A percentile compares a stretch with the other conserved stretches of the same genome.
Evolutionary conservation across 2,329 filamentous ascomycete genomes (phyloP).

Genomic region (Fusarium longipes): DNA sequence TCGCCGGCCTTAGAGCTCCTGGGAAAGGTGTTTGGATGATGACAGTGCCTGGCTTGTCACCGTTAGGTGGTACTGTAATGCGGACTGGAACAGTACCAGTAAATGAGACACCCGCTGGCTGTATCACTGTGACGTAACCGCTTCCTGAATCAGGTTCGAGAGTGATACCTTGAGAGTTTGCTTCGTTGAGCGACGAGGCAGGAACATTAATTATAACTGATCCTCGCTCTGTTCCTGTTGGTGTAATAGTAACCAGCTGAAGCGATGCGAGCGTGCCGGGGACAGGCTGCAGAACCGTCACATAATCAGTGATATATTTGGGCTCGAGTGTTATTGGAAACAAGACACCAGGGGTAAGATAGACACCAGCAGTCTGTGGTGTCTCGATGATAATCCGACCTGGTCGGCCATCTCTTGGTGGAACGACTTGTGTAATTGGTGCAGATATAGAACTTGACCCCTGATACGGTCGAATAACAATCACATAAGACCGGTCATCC

Average conservation of each 20-base stretch:
- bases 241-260: constrained; percentile 24
- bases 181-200: not conserved
- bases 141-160: constrained; percentile 16
- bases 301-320: constrained; percentile 12
- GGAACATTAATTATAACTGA: constrained; percentile 38
- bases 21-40: constrained; percentile 34
- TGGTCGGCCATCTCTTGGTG: constrained; percentile 16
- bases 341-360: not conserved
- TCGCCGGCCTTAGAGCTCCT: not conserved
- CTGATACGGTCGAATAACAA: constrained; percentile 37
- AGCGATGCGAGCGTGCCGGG: constrained; percentile 6
- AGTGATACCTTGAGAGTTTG: constrained; percentile 6
- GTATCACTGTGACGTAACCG: constrained; percentile 33
- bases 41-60: constrained; percentile 29
- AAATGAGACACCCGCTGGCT: constrained; percentile 14
- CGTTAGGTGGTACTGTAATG: constrained; percentile 27
- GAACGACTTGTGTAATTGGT: constrained; percentile 30
- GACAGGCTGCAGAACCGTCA: constrained; percentile 34
- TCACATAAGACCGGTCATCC: constrained; percentile 29
- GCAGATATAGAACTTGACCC: constrained; percentile 28
- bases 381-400: constrained; percentile 41
- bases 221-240: constrained; percentile 33
- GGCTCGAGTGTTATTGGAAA: constrained; percentile 30
- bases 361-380: constrained; percentile 19
- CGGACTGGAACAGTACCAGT: constrained; percentile 8